phyloP scores from a whole-genome alignment of 139 green algal species.

The Pleodorina starrii region DNA sequence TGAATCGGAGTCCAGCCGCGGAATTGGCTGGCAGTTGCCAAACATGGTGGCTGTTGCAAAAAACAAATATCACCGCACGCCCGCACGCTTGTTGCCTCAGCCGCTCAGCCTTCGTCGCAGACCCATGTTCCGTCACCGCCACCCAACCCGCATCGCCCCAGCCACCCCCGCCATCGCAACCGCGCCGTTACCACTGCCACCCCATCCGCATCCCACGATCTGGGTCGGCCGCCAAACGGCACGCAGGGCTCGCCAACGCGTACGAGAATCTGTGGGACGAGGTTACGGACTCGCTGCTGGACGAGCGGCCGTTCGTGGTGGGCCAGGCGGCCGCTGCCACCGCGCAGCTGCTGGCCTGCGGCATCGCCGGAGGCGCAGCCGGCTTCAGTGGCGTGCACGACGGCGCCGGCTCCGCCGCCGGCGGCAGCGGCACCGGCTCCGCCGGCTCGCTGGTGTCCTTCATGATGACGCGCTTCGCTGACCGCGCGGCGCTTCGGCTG shows the following conservation, averaged over 20 bases:
- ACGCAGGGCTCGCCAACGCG: conserved; percentile 35
- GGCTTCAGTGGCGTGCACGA: conserved; percentile 40
- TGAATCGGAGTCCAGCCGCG: too few species aligned
- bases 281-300: conserved; percentile 52
- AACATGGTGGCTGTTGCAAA: too few species aligned
- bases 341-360: conserved; percentile 29
- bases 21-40: too few species aligned
- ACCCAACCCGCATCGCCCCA: too few species aligned
- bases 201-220: too few species aligned
- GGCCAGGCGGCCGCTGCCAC: conserved; percentile 21
- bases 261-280: conserved; percentile 48
- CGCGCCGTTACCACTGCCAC: too few species aligned
- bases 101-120: too few species aligned
- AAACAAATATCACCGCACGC: too few species aligned
- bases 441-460: not conserved
- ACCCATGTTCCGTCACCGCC: too few species aligned
- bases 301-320: conserved; percentile 51
- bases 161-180: too few species aligned
- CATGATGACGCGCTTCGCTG: conserved; percentile 43
- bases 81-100: too few species aligned
- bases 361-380: conserved; percentile 1
- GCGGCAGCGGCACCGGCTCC: not conserved
- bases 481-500: conserved; percentile 38
- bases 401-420: not conserved
- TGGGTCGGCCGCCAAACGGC: not conserved